These are phyloP conservation scores for Thinopyrum elongatum DNA, from an alignment of 176 grass and related monocot species.

Conservation along the genomic window DNA sequence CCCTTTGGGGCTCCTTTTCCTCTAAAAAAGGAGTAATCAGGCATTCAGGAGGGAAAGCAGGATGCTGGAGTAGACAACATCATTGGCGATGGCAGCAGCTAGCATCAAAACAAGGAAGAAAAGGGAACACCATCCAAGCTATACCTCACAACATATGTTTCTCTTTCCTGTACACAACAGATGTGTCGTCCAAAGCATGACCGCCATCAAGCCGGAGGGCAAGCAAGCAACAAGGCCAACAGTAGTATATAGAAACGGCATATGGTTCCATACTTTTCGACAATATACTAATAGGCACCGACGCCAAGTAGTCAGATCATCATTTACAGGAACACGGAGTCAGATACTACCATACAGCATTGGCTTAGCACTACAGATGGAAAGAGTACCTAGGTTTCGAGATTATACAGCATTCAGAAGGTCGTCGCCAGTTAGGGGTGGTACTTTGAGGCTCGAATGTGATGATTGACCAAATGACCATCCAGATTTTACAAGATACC, in stretches of 20 bases:
- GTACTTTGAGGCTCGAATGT: background rate
- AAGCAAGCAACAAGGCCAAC: background rate
- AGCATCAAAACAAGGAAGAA: background rate
- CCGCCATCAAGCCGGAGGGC: background rate
- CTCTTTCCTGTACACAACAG: background rate
- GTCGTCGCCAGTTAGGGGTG: background rate
- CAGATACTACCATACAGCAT: conserved; percentile 25
- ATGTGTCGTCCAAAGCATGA: background rate
- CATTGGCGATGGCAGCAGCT: background rate
- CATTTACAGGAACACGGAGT: conserved; percentile 18
- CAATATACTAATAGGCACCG: background rate
- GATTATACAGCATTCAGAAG: conserved; percentile 18
- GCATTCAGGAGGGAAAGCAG: background rate
- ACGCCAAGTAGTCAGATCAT: background rate
- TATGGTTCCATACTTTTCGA: background rate
- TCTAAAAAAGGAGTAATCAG: background rate
- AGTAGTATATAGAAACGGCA: background rate
- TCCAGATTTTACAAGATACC: background rate
- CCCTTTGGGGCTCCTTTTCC: background rate
- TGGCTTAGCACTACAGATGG: conserved; percentile 4
- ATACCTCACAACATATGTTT: background rate
- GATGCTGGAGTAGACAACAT: background rate
- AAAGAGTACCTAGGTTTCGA: background rate
- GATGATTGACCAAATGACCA: background rate
- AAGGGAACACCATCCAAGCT: background rate